Evolutionary conservation across 2,329 filamentous ascomycete species (phyloP).

Genomic region (Epichloe coenophiala): DNA sequence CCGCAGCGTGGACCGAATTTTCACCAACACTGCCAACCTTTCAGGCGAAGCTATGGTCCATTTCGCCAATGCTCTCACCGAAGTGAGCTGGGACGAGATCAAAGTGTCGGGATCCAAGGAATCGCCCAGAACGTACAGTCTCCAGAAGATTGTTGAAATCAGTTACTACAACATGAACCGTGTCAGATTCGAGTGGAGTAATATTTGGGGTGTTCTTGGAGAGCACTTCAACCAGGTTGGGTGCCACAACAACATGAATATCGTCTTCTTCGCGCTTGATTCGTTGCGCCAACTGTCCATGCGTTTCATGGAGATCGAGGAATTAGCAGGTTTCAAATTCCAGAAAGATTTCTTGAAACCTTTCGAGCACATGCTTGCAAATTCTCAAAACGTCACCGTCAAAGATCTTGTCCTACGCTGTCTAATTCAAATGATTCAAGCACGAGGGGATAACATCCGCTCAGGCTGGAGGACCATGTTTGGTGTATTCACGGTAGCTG

Average conservation of each 20-base stretch:
- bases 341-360: constrained; percentile 98
- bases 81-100: constrained; percentile 98
- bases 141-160: constrained; percentile 97
- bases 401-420: constrained; percentile 97
- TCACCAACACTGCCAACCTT: constrained; percentile 88
- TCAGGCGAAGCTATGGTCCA: constrained; percentile 90
- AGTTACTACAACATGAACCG: constrained; percentile 99
- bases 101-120: constrained; percentile 94
- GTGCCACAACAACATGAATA: constrained; percentile 88
- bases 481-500: constrained; percentile 92
- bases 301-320: constrained; percentile 97
- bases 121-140: constrained; percentile 86
- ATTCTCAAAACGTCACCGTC: constrained; percentile 79
- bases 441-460: constrained; percentile 87
- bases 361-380: constrained; percentile 93
- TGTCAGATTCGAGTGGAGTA: constrained; percentile 96
- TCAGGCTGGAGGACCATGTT: constrained; percentile 99
- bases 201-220: constrained; percentile 94
- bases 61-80: constrained; percentile 82
- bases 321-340: constrained; percentile 97
- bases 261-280: constrained; percentile 95
- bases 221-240: constrained; percentile 98
- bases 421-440: constrained; percentile 98
- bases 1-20: constrained; percentile 86
- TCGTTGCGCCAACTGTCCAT: constrained; percentile 91